Percentiles rank a stretch among this genome's conserved stretches.
phyloP scores from a whole-genome alignment of 148 eudicot genomes.

The Rhododendron ovatum region DNA sequence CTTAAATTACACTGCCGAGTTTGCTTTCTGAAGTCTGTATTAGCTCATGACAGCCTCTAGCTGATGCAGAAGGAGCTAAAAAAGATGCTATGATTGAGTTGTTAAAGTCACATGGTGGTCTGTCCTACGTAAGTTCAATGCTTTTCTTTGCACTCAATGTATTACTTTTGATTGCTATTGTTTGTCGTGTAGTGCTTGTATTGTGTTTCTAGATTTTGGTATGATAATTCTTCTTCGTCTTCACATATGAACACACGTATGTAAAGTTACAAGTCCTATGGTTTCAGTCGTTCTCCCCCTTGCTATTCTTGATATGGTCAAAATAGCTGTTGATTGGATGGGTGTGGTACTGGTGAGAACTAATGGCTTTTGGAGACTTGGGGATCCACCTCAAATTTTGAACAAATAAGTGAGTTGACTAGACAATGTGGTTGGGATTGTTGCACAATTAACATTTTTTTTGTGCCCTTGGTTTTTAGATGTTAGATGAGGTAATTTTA shows the following conservation, averaged over 20 bases:
- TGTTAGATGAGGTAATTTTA: background rate
- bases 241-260: background rate
- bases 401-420: background rate
- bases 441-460: background rate
- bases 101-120: constrained; percentile 76
- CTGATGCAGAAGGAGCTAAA: constrained; percentile 99
- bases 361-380: background rate
- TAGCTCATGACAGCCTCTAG: constrained; percentile 75
- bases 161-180: background rate
- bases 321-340: background rate
- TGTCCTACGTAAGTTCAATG: constrained; percentile 70
- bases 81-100: constrained; percentile 71
- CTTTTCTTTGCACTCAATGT: background rate
- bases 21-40: constrained; percentile 12
- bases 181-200: background rate
- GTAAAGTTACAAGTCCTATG: background rate
- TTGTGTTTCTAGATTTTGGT: background rate
- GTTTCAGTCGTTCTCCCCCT: background rate
- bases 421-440: background rate
- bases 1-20: background rate
- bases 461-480: background rate
- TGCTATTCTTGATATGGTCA: background rate
- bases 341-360: background rate
- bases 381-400: background rate
- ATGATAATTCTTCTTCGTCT: background rate